Base-by-base conservation (phyloP, 2,329 filamentous ascomycete genomes). In the Pyricularia grisea region DNA sequence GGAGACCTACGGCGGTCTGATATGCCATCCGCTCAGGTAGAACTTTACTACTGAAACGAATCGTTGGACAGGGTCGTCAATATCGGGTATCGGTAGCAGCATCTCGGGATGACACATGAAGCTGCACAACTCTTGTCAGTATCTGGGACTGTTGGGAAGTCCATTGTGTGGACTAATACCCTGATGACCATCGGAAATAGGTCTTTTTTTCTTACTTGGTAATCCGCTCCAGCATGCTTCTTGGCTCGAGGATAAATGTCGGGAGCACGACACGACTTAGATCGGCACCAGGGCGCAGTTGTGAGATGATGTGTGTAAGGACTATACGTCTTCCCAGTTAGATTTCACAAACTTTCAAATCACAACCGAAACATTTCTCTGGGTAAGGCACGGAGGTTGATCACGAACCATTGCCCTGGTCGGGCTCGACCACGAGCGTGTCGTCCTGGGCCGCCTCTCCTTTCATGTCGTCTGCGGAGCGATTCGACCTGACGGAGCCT, bases 101-200 rank as follows among this genome's bases (percentile, higher is more conserved):
- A 93, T 96, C 80, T 99, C 95, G 60, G 95, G 95, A 78, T 99
- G 95, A 75, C 94, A 96, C 95, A 99, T 99, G 85, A 99, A 99
- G 84, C 94, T 97, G 61, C 69, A 63, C 17, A 36, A 66, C 23
- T 66, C 42, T 36, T 50, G 27, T 71, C 58, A 69, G 70, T 61
- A 20, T 63, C 60, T 7, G 60, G 60, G 30, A 14, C 20, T 17
- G 7, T 3, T 4, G 60, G 60, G 12, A 20, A 28, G 14, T 20
- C 60, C 42, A 55, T 55, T 17, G 10, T 9, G 42, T 55, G 60
- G 25, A 28, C 23, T 28, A 30, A 1, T 20, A 30, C 60, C 12
- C 25, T 20, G 60, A 3, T 28, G 12, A 31, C 17, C 28, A 28
- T 63, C 28, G 20, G 14, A 20, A 7, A 28, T 17, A 5, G 20